These are phyloP conservation scores for Nephelium lappaceum DNA, from an alignment of 345 rosid species.

Conservation along the genomic window DNA sequence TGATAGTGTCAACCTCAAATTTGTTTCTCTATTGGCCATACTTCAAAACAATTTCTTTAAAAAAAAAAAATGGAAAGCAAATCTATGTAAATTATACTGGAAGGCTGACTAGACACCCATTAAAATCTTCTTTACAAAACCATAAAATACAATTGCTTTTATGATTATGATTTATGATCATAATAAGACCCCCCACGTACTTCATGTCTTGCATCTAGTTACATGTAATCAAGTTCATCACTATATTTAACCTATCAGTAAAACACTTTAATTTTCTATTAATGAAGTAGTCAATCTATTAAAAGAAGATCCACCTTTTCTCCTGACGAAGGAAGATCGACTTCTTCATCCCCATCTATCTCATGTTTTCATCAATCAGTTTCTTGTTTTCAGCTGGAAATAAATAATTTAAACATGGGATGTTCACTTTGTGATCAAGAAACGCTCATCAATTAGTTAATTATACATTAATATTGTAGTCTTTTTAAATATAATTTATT, in stretches of 20 bases:
- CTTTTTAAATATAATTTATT: too few relatives aligned
- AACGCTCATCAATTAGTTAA: too few relatives aligned
- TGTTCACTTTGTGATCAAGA: too few relatives aligned
- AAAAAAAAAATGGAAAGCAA: background rate
- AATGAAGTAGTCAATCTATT: background rate
- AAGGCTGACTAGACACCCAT: constrained; percentile 21
- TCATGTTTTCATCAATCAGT: background rate
- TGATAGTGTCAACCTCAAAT: background rate
- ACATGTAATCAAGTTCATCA: background rate
- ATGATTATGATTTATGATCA: background rate
- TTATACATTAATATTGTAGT: too few relatives aligned
- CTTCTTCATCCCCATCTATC: background rate
- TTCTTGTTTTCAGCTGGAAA: too few relatives aligned
- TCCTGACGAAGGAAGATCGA: background rate
- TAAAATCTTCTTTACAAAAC: background rate
- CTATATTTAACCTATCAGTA: background rate
- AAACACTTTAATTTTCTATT: background rate
- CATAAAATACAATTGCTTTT: background rate
- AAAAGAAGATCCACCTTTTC: constrained; percentile 1
- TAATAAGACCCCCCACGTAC: constrained; percentile 8
- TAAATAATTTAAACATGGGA: too few relatives aligned
- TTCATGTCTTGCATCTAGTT: background rate
- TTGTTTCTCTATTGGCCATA: background rate
- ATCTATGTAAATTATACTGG: background rate
- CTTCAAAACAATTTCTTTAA: background rate